Evolutionary conservation across 345 rosid species (phyloP).

Genomic region (Fremontodendron californicum): DNA sequence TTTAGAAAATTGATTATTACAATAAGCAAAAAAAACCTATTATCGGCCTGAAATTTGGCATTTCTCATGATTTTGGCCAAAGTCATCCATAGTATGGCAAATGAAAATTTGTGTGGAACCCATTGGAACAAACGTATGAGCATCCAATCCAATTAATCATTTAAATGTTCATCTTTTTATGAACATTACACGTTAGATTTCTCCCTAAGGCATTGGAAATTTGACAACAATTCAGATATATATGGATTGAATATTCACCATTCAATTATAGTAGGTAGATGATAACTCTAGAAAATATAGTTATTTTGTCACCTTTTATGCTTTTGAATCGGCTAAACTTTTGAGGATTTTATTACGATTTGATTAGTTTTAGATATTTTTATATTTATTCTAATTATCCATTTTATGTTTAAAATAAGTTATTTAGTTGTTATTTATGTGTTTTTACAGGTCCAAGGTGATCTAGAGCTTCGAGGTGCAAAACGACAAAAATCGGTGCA

Average conservation of each 20-base stretch:
- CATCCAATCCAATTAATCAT: constrained; percentile 46
- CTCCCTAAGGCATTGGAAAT: constrained; percentile 10
- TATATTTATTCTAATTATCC: too few species aligned
- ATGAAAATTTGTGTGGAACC: neutral
- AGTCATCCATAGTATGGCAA: neutral
- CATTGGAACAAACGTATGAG: constrained; percentile 11
- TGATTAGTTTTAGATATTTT: too few species aligned
- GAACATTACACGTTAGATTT: constrained; percentile 30
- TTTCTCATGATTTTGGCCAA: neutral
- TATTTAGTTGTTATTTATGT: too few species aligned
- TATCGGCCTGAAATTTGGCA: neutral
- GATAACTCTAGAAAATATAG: too few species aligned
- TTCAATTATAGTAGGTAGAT: neutral
- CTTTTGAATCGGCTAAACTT: too few species aligned
- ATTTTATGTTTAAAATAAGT: too few species aligned
- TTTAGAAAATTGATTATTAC: too few species aligned
- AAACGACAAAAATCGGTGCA: too few species aligned
- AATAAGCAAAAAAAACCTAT: neutral
- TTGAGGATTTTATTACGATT: too few species aligned
- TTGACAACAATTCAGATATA: neutral
- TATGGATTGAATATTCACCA: neutral
- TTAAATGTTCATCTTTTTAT: constrained; percentile 23
- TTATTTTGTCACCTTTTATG: too few species aligned
- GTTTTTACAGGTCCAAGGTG: too few species aligned
- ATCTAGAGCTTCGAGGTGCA: too few species aligned